These are phyloP conservation scores for Metschnikowia proteae DNA, from an alignment of 805 yeast genomes.

Conservation along the genomic window DNA sequence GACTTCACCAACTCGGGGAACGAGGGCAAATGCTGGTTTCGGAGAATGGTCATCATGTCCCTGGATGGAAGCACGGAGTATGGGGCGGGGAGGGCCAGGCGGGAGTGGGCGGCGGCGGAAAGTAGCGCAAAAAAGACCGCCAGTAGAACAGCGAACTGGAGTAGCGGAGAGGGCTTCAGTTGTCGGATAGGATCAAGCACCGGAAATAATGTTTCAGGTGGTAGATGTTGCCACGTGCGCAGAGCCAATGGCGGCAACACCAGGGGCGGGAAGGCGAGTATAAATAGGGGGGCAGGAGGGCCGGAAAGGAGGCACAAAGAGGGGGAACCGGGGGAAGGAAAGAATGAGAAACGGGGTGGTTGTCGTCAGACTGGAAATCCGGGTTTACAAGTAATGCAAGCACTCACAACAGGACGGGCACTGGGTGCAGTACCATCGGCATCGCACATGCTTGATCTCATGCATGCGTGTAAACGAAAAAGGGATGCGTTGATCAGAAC, in stretches of 20 bases:
- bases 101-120: too few relatives aligned
- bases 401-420: constrained; percentile 1
- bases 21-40: constrained; percentile 12
- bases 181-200: too few relatives aligned
- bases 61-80: background rate
- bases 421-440: constrained; percentile 3
- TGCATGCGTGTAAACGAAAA: constrained; percentile 5
- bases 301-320: background rate
- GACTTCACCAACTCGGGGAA: constrained; percentile 15
- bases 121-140: too few relatives aligned
- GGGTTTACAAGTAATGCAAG: background rate
- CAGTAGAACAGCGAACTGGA: too few relatives aligned
- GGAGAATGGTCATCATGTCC: constrained; percentile 6
- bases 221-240: too few relatives aligned
- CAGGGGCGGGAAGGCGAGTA: too few relatives aligned
- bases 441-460: constrained; percentile 5
- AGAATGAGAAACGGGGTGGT: background rate
- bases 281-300: too few relatives aligned
- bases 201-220: too few relatives aligned
- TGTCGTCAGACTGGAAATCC: background rate
- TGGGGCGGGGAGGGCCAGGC: too few relatives aligned
- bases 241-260: too few relatives aligned
- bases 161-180: too few relatives aligned
- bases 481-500: constrained; percentile 4
- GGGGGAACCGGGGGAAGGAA: background rate